phyloP scores from a whole-genome alignment of 345 rosid species.

The Eucalyptus marginata region DNA sequence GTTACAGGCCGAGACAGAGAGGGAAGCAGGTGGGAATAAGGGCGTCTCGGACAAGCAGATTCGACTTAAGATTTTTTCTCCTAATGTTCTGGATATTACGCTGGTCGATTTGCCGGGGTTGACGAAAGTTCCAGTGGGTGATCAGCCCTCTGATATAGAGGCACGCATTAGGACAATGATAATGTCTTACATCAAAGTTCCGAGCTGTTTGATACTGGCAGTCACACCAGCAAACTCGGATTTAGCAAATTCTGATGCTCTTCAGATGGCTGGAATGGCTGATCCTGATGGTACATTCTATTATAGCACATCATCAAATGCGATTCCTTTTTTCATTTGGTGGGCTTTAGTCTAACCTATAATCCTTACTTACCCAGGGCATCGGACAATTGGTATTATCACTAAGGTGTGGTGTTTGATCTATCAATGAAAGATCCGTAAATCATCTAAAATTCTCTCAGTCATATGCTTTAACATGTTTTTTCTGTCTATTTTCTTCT shows the following conservation, averaged over 20 bases:
- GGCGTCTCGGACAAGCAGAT: slow-evolving; percentile 91
- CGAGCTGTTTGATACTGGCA: slow-evolving; percentile 78
- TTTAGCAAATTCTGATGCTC: slow-evolving; percentile 92
- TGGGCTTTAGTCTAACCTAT: not conserved
- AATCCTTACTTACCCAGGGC: slow-evolving; percentile 23
- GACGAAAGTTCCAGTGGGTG: slow-evolving; percentile 95
- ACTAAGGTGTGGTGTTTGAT: slow-evolving; percentile 51
- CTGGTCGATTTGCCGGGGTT: slow-evolving; percentile 97
- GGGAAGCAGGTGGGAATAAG: slow-evolving; percentile 82
- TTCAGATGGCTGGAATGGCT: slow-evolving; percentile 86
- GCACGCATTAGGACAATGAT: slow-evolving; percentile 95
- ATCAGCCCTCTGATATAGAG: slow-evolving; percentile 92
- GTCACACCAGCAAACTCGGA: slow-evolving; percentile 93
- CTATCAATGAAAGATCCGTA: not conserved
- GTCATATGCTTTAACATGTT: not conserved
- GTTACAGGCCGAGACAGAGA: slow-evolving; percentile 72
- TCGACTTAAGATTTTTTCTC: slow-evolving; percentile 79
- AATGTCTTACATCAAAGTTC: slow-evolving; percentile 81
- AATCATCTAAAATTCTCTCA: not conserved
- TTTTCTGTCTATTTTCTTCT: not conserved
- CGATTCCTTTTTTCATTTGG: not conserved
- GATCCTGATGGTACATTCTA: slow-evolving; percentile 73
- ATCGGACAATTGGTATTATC: slow-evolving; percentile 81
- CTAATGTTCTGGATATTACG: slow-evolving; percentile 87
- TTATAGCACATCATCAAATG: not conserved